A percentile compares a stretch with the other conserved stretches of the same genome.
phyloP scores from a whole-genome alignment of 2,329 filamentous ascomycete genomes.

The Sphaerulina musiva region DNA sequence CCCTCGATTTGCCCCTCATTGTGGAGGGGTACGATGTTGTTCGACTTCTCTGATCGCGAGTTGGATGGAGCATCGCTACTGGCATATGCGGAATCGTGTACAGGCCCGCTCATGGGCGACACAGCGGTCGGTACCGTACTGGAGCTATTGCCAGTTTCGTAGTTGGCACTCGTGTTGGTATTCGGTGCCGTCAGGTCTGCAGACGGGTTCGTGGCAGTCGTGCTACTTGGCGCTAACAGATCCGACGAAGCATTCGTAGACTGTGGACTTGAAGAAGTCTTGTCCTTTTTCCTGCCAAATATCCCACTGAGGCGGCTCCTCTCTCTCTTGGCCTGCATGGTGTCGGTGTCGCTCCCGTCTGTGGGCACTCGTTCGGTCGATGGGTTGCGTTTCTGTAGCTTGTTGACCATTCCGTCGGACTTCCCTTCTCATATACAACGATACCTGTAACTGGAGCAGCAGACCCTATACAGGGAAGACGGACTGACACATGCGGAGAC shows the following conservation, averaged over 20 bases:
- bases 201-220: conserved; percentile 5
- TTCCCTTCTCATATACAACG: background rate
- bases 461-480: conserved; percentile 3
- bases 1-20: conserved; percentile 28
- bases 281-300: conserved; percentile 22
- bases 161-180: conserved; percentile 1
- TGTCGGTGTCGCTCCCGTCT: conserved; percentile 11
- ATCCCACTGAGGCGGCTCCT: conserved; percentile 20
- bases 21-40: conserved; percentile 22
- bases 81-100: conserved; percentile 25
- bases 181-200: conserved; percentile 7
- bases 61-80: conserved; percentile 18
- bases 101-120: conserved; percentile 3
- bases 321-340: conserved; percentile 12
- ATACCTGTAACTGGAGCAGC: background rate
- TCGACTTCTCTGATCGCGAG: conserved; percentile 5
- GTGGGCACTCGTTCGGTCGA: conserved; percentile 3
- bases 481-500: conserved; percentile 1
- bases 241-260: conserved; percentile 7
- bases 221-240: conserved; percentile 2
- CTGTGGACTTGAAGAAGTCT: background rate
- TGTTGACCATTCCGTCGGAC: conserved; percentile 5
- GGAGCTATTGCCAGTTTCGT: background rate
- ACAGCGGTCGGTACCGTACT: background rate
- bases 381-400: conserved; percentile 8